Evolutionary conservation across 495 filamentous ascomycete genomes (phyloP).

Genomic region (Diplogelasinospora grovesii): DNA sequence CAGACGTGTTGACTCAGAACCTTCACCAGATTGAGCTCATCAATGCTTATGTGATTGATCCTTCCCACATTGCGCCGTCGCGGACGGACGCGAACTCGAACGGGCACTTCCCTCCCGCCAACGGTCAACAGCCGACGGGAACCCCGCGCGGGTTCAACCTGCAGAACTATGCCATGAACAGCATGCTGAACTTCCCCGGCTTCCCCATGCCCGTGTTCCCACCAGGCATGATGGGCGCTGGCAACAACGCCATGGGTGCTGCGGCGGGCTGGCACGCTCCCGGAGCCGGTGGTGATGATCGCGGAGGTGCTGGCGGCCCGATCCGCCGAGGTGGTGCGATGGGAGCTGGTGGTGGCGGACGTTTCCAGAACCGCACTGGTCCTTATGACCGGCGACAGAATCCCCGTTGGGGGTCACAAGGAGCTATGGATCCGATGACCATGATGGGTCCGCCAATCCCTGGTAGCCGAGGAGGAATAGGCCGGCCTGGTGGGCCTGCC

Average conservation of each 20-base stretch:
- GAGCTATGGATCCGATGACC: no score
- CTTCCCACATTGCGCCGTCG: conserved; percentile 84
- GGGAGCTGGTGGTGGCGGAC: conserved; percentile 24
- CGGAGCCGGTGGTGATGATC: conserved; percentile 34
- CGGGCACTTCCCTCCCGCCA: conserved; percentile 80
- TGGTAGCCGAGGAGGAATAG: conserved; percentile 30
- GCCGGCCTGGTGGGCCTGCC: conserved; percentile 41
- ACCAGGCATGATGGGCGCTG: conserved; percentile 49
- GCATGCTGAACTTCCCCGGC: conserved; percentile 49
- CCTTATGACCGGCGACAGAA: conserved; percentile 48
- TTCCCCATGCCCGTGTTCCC: conserved; percentile 46
- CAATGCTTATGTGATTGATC: conserved; percentile 90
- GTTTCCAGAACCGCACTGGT: conserved; percentile 40
- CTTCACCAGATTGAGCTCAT: conserved; percentile 67
- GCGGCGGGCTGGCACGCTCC: conserved; percentile 37
- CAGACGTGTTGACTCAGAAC: conserved; percentile 6
- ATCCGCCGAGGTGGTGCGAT: conserved; percentile 41
- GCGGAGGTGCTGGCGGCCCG: conserved; percentile 40
- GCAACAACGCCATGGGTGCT: conserved; percentile 27
- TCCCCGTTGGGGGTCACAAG: conserved; percentile 30
- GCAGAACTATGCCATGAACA: conserved; percentile 50
- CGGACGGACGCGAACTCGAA: conserved; percentile 96
- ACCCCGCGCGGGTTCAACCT: conserved; percentile 91
- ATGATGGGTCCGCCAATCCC: conserved; percentile 17
- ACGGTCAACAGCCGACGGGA: conserved; percentile 66